Evolutionary conservation across 2,329 filamentous ascomycete genomes (phyloP).

Genomic region (Cordyceps farinosa): DNA sequence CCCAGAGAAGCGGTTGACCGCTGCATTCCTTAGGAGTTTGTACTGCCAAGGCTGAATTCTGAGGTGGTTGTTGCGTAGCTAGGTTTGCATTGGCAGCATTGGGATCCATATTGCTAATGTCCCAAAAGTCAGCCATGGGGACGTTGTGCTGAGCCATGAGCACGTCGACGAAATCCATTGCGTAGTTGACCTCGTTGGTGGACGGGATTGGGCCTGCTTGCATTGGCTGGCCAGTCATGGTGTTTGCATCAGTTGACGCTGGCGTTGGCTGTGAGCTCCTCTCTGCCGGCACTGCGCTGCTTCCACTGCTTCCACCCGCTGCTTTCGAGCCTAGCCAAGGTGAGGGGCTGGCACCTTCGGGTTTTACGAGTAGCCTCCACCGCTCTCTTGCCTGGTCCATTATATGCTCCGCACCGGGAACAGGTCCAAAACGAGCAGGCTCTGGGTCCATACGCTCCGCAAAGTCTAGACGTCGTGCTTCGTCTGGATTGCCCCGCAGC

Average conservation of each 20-base stretch:
- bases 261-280: not conserved
- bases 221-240: not conserved
- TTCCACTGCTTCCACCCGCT: conserved; percentile 23
- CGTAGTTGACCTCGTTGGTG: not conserved
- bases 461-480: conserved; percentile 47
- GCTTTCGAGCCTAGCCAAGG: conserved; percentile 10
- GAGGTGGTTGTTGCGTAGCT: conserved; percentile 20
- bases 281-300: conserved; percentile 10
- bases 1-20: conserved; percentile 42
- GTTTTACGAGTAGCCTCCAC: conserved; percentile 49
- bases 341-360: conserved; percentile 26
- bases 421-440: conserved; percentile 45
- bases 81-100: conserved; percentile 2
- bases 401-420: conserved; percentile 44
- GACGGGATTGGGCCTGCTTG: not conserved
- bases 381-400: conserved; percentile 45
- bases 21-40: conserved; percentile 32
- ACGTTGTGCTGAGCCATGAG: conserved; percentile 3
- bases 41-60: conserved; percentile 23
- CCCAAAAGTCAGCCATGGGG: conserved; percentile 12
- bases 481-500: conserved; percentile 45
- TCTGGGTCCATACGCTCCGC: conserved; percentile 44
- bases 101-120: conserved; percentile 11
- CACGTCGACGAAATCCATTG: conserved; percentile 2
- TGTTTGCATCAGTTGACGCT: too few species aligned